phyloP scores from a whole-genome alignment of 345 rosid species.

The Lumnitzera racemosa region DNA sequence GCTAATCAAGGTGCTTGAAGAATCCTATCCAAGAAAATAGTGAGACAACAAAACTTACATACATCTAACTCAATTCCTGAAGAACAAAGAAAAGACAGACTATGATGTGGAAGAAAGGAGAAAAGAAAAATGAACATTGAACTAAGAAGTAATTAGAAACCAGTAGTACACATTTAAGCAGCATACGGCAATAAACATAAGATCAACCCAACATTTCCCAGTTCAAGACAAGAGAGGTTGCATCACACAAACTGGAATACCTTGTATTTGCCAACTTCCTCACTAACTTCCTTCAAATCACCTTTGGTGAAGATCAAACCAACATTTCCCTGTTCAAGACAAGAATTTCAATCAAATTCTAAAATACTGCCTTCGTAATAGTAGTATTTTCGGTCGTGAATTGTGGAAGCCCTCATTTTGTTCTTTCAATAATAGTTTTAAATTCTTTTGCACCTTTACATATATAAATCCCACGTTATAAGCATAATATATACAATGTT shows the following conservation, averaged over 20 bases:
- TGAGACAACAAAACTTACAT: too few species aligned
- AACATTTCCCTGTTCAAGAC: conserved; percentile 45
- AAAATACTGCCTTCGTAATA: background rate
- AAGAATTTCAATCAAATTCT: background rate
- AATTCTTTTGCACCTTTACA: too few species aligned
- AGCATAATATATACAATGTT: too few species aligned
- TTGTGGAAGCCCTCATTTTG: background rate
- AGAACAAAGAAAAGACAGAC: too few species aligned
- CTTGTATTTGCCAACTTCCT: conserved; percentile 71
- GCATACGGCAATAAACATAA: conserved; percentile 9
- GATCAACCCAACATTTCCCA: conserved; percentile 71
- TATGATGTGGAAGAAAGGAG: too few species aligned
- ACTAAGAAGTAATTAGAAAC: background rate
- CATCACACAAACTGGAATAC: conserved; percentile 11
- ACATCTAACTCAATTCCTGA: too few species aligned
- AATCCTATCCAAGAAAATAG: too few species aligned
- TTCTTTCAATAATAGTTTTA: too few species aligned
- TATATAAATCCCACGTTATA: too few species aligned
- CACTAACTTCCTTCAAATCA: conserved; percentile 69
- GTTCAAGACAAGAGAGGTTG: background rate
- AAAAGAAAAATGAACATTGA: too few species aligned
- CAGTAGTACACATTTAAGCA: background rate
- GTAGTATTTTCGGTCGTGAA: background rate
- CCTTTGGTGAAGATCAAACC: conserved; percentile 76
- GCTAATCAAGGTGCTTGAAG: too few species aligned